Percentiles rank a stretch among this genome's conserved stretches.
phyloP scores from a whole-genome alignment of 23 red algal genomes.

The Agarophyton chilense region DNA sequence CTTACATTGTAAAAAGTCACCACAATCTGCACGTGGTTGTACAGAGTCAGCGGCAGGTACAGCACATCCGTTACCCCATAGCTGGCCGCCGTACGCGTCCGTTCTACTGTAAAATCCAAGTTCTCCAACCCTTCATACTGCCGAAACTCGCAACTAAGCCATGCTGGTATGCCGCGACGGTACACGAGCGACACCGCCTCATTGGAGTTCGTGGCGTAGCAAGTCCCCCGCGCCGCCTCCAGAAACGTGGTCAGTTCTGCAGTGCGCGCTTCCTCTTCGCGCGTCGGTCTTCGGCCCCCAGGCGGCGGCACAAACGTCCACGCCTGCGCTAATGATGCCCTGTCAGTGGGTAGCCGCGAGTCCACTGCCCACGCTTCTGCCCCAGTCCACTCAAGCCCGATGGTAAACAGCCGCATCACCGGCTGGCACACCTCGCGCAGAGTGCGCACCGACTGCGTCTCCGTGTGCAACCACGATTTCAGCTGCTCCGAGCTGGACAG shows the following conservation, averaged over 20 bases:
- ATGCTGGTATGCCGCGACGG: constrained; percentile 40
- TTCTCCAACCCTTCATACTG: constrained; percentile 41
- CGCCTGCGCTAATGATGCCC: constrained; percentile 46
- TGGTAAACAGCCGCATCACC: constrained; percentile 51
- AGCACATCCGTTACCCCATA: constrained; percentile 65
- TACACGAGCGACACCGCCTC: constrained; percentile 58
- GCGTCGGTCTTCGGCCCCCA: constrained; percentile 13
- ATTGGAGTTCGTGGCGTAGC: constrained; percentile 34
- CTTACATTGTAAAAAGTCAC: constrained; percentile 57
- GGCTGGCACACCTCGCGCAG: constrained; percentile 64
- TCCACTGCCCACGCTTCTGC: constrained; percentile 68
- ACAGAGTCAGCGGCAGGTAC: constrained; percentile 51
- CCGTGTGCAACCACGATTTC: constrained; percentile 38
- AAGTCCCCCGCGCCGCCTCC: constrained; percentile 22
- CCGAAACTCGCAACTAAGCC: constrained; percentile 60
- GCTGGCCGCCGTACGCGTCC: constrained; percentile 40
- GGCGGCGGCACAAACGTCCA: constrained; percentile 73
- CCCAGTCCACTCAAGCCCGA: constrained; percentile 66
- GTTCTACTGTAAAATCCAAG: constrained; percentile 6
- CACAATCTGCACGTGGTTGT: constrained; percentile 72
- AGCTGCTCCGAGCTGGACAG: constrained; percentile 54
- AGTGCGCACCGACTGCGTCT: constrained; percentile 56
- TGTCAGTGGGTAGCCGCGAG: constrained; percentile 4
- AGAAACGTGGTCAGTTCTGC: constrained; percentile 34
- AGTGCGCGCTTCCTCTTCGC: constrained; percentile 44